Conservation (phyloP, 2,329 filamentous ascomycete genomes). For the Curvularia sp. region DNA sequence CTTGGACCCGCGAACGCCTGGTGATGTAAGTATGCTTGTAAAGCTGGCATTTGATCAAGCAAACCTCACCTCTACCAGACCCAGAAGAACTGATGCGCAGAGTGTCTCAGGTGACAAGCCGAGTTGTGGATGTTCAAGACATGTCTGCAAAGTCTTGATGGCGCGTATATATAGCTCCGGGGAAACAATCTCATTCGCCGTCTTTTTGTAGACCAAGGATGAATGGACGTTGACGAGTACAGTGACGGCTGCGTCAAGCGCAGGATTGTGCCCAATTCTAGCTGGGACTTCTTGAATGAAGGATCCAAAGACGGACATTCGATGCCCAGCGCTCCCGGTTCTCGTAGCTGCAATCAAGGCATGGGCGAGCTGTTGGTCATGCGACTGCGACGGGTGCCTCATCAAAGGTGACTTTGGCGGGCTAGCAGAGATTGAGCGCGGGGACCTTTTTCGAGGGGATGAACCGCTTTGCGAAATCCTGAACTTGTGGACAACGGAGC, state of each 20-base stretch:
- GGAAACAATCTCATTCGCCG: constrained; percentile 32
- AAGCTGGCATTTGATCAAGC: background rate
- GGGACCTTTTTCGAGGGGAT: constrained; percentile 11
- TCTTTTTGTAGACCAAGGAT: constrained; percentile 35
- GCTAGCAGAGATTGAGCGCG: constrained; percentile 22
- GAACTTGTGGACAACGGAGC: constrained; percentile 41
- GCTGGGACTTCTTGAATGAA: constrained; percentile 43
- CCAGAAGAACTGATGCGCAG: constrained; percentile 43
- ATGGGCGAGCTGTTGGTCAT: constrained; percentile 38
- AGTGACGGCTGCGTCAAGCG: constrained; percentile 42
- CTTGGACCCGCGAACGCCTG: constrained; percentile 44
- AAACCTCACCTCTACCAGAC: constrained; percentile 40
- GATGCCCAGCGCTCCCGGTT: constrained; percentile 38
- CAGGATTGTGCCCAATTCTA: constrained; percentile 42
- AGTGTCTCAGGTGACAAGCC: constrained; percentile 45
- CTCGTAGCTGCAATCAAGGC: constrained; percentile 35
- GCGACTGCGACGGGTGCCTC: constrained; percentile 35
- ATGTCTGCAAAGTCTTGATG: constrained; percentile 38
- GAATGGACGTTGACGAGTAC: constrained; percentile 41
- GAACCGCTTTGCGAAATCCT: constrained; percentile 28
- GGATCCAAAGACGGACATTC: constrained; percentile 41
- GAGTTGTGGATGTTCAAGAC: constrained; percentile 37
- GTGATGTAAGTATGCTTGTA: background rate
- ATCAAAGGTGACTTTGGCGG: constrained; percentile 27
- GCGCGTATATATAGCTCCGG: constrained; percentile 41